Evolutionary conservation across 108 stramenopile species (phyloP), one percentile per base, ranked within the genome.

Genomic region (Nitzschia sp.): DNA sequence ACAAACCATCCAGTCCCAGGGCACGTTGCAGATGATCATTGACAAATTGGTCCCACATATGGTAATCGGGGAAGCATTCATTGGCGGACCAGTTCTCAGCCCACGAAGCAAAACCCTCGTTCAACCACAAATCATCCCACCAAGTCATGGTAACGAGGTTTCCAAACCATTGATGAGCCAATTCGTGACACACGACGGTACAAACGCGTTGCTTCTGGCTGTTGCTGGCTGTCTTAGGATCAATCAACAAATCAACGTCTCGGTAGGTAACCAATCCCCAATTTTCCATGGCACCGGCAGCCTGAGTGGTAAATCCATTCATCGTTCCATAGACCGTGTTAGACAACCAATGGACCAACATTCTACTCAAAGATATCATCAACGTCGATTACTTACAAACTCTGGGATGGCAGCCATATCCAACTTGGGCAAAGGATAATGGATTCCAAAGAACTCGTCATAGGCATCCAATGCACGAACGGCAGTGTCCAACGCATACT

Each of bases 101-200:
- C 89, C 92, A 94, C 40, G 68, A 81, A 0, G 98, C 98, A 67
- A 97, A 98, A 8, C 97, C 97, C 70, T 98, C 98, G 69, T 98
- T 98, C 56, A 98, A 80, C 94, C 95, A 98, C 50, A 98, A 79
- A 75, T 95, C 96, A 71, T 93, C 91, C 98, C 98, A 98, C 92
- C 92, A 97, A 8, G 75, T 70, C 96, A 97, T 97, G 61, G 98
- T 98, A 8, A 98, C 97, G 10, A 97, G 80, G 66, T 98, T 96
- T 48, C 98, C 97, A 62, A 97, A 96, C 98, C 96, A 97, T 67
- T 92, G 90, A 83, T 98, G 98, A 0, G 97, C 98, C 14, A 97
- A 81, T 73, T 98, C 98, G 73, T 98, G 98, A 20, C 87, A 90
- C n/a, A 98, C 97, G 8, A 98, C 98, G 0, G 84, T 88, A 65